Evolutionary conservation across 192 early-diverging fungal genomes (phyloP).

Genomic region (Coemansia sp.): DNA sequence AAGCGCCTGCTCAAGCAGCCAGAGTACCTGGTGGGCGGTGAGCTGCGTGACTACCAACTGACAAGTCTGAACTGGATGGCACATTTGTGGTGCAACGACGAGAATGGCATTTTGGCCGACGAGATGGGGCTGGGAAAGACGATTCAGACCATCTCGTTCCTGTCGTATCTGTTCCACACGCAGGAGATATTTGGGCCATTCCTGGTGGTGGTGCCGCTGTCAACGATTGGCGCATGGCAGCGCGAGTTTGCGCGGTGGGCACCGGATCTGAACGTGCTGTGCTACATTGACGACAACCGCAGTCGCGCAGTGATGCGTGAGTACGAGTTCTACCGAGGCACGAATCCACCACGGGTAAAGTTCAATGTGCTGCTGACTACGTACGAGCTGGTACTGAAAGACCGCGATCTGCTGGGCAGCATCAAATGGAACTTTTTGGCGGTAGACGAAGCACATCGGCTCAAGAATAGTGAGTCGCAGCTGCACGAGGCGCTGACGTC

Average conservation of each 20-base stretch:
- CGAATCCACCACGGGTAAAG: conserved; percentile 57
- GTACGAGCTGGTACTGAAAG: conserved; percentile 93
- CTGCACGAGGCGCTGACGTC: conserved; percentile 88
- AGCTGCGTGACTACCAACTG: conserved; percentile 94
- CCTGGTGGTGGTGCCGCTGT: conserved; percentile 94
- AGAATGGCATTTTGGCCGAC: conserved; percentile 97
- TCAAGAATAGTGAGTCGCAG: conserved; percentile 94
- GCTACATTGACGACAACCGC: conserved; percentile 83
- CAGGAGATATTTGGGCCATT: conserved; percentile 88
- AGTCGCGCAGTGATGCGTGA: conserved; percentile 89
- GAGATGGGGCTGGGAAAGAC: conserved; percentile 98
- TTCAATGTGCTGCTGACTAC: conserved; percentile 96
- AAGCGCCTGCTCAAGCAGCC: conserved; percentile 78
- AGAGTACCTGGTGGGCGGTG: conserved; percentile 76
- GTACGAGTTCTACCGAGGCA: conserved; percentile 81
- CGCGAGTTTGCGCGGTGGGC: conserved; percentile 96
- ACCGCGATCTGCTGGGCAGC: conserved; percentile 72
- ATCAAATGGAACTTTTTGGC: conserved; percentile 93
- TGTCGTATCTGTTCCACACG: conserved; percentile 84
- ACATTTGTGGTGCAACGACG: conserved; percentile 88
- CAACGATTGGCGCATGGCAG: conserved; percentile 93
- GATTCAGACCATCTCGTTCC: conserved; percentile 92
- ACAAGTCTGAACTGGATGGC: conserved; percentile 97
- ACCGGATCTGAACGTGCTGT: conserved; percentile 87
- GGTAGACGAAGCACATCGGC: conserved; percentile 97